Evolutionary conservation across 2,329 filamentous ascomycete genomes (phyloP).

Genomic region (Cladosporium phlei): DNA sequence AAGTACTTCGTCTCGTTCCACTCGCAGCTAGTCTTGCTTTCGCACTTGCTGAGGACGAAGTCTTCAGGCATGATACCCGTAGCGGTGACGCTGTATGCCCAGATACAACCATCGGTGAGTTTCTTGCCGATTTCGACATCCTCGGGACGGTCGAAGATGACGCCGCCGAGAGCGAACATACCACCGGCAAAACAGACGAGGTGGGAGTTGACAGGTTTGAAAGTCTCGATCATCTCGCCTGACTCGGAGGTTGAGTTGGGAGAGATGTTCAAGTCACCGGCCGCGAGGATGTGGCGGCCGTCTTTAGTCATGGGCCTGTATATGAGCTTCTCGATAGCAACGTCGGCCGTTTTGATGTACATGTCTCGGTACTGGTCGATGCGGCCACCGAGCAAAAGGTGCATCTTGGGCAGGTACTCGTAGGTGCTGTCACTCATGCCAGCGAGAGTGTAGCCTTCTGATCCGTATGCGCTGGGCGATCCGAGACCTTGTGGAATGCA

Average conservation of each 20-base stretch:
- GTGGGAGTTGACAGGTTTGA: conserved; percentile 46
- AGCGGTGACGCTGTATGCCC: conserved; percentile 48
- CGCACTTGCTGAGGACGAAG: conserved; percentile 42
- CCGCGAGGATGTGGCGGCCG: conserved; percentile 66
- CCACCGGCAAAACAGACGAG: conserved; percentile 52
- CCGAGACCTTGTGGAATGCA: conserved; percentile 60
- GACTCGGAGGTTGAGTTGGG: conserved; percentile 41
- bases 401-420: conserved; percentile 59
- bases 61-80: conserved; percentile 53
- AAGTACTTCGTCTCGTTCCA: conserved; percentile 43
- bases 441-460: conserved; percentile 51
- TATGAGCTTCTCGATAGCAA: conserved; percentile 67
- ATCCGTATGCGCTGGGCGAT: conserved; percentile 40
- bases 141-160: conserved; percentile 46
- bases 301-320: conserved; percentile 70
- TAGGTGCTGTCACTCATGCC: conserved; percentile 54
- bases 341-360: conserved; percentile 64
- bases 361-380: conserved; percentile 67
- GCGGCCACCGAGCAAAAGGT: conserved; percentile 70
- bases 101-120: conserved; percentile 53
- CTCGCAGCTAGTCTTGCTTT: conserved; percentile 35
- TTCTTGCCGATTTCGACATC: conserved; percentile 48
- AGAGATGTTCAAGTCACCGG: conserved; percentile 48
- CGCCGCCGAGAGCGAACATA: conserved; percentile 51
- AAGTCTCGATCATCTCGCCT: conserved; percentile 30